A percentile compares a stretch with the other conserved stretches of the same genome.
phyloP scores from a whole-genome alignment of 257 asterid genomes.

The Nicotiana benthamiana region DNA sequence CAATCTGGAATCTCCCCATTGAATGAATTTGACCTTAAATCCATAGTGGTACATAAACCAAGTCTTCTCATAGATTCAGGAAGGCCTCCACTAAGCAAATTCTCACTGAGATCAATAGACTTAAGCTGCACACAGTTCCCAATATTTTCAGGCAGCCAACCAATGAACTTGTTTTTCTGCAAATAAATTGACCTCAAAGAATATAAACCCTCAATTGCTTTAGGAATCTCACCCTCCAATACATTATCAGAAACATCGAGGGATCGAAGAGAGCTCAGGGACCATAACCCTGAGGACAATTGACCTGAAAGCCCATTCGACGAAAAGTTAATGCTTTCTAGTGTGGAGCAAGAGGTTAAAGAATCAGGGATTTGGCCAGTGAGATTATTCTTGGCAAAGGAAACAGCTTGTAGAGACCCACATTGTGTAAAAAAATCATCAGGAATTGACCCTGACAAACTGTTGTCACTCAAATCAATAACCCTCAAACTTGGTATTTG shows the following conservation, averaged over 20 bases:
- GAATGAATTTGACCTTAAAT: constrained; percentile 41
- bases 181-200: constrained; percentile 37
- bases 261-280: constrained; percentile 39
- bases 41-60: constrained; percentile 35
- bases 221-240: constrained; percentile 61
- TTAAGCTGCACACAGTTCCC: constrained; percentile 52
- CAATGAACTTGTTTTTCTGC: constrained; percentile 42
- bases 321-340: constrained; percentile 54
- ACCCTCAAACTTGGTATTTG: constrained; percentile 36
- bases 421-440: constrained; percentile 56
- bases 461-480: constrained; percentile 56
- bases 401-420: constrained; percentile 40
- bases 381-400: constrained; percentile 64
- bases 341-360: constrained; percentile 41
- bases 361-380: constrained; percentile 54
- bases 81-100: constrained; percentile 44
- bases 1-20: constrained; percentile 62
- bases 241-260: constrained; percentile 64
- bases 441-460: constrained; percentile 47
- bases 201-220: constrained; percentile 39
- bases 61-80: constrained; percentile 59
- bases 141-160: constrained; percentile 55
- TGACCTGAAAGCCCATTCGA: constrained; percentile 57
- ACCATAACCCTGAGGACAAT: constrained; percentile 42
- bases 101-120: constrained; percentile 47